Percentiles rank a stretch among this genome's conserved stretches.
Conservation (phyloP, 176 grass and related monocot species). For the Oryza glaberrima region DNA sequence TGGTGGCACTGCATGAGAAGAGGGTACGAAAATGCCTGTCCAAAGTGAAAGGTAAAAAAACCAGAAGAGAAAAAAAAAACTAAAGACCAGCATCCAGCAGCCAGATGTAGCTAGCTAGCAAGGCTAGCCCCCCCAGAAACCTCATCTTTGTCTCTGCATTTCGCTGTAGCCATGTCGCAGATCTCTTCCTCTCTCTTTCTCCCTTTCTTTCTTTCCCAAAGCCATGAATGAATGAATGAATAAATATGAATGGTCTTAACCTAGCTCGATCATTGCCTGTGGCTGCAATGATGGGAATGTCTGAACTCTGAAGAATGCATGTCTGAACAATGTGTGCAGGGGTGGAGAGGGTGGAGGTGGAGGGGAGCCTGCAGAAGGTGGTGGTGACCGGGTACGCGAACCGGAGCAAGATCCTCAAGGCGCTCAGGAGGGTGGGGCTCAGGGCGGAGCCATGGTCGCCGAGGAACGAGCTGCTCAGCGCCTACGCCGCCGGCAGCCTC, state of each 20-base stretch:
- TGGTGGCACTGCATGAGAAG: constrained; percentile 97
- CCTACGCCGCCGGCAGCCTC: constrained; percentile 71
- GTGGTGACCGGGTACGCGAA: constrained; percentile 88
- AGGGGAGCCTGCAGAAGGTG: constrained; percentile 92
- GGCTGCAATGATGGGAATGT: constrained; percentile 11
- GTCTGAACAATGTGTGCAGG: constrained; percentile 42
- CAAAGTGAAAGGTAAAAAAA: constrained; percentile 98
- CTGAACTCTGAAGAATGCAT: background rate
- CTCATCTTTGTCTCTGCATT: background rate
- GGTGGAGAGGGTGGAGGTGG: constrained; percentile 94
- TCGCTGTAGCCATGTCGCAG: constrained; percentile 27
- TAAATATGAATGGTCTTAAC: background rate
- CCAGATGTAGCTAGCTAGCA: background rate
- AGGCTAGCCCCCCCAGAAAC: background rate
- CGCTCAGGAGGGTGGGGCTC: constrained; percentile 88
- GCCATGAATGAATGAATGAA: background rate
- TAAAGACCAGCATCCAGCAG: background rate
- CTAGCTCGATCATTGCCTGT: background rate
- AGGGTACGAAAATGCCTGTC: constrained; percentile 94
- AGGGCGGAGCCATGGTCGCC: constrained; percentile 90
- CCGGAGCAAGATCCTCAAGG: constrained; percentile 95
- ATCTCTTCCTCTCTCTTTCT: constrained; percentile 31
- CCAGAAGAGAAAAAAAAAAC: background rate
- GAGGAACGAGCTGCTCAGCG: constrained; percentile 86
- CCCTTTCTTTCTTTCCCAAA: constrained; percentile 37